These are phyloP conservation scores for Penicillium lagena DNA, from an alignment of 495 filamentous ascomycete genomes.

Conservation along the genomic window DNA sequence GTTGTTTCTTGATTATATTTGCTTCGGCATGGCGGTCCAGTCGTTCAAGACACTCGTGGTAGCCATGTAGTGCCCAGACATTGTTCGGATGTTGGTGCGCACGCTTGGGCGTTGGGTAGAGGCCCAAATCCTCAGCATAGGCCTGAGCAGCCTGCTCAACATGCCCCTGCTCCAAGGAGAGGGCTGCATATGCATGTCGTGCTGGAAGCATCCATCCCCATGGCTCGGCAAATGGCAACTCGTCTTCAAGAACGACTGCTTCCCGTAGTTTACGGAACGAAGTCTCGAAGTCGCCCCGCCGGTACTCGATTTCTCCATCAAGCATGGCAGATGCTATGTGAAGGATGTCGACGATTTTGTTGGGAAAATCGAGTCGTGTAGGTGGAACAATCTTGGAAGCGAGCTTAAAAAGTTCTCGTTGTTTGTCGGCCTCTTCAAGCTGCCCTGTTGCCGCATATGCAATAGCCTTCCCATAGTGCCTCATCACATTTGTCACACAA, in stretches of 20 bases:
- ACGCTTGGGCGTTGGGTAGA: constrained; percentile 45
- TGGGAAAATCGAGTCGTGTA: constrained; percentile 36
- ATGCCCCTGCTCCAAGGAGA: constrained; percentile 52
- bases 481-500: constrained; percentile 49
- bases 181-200: constrained; percentile 55
- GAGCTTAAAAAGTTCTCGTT: constrained; percentile 34
- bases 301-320: constrained; percentile 59
- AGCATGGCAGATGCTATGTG: constrained; percentile 51
- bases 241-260: constrained; percentile 44
- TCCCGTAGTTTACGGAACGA: constrained; percentile 44
- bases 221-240: constrained; percentile 55
- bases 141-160: constrained; percentile 44
- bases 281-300: constrained; percentile 39
- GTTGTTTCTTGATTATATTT: constrained; percentile 35
- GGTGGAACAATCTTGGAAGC: constrained; percentile 12
- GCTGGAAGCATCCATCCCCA: constrained; percentile 65
- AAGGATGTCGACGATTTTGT: constrained; percentile 49
- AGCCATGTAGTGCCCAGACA: constrained; percentile 60
- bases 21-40: constrained; percentile 44
- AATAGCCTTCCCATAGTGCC: constrained; percentile 52
- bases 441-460: constrained; percentile 45
- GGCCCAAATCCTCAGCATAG: constrained; percentile 53
- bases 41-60: constrained; percentile 52
- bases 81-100: constrained; percentile 56
- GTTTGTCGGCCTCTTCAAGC: constrained; percentile 33